Base-by-base conservation (phyloP, 495 filamentous ascomycete genomes). In the Xeromyces bisporus region DNA sequence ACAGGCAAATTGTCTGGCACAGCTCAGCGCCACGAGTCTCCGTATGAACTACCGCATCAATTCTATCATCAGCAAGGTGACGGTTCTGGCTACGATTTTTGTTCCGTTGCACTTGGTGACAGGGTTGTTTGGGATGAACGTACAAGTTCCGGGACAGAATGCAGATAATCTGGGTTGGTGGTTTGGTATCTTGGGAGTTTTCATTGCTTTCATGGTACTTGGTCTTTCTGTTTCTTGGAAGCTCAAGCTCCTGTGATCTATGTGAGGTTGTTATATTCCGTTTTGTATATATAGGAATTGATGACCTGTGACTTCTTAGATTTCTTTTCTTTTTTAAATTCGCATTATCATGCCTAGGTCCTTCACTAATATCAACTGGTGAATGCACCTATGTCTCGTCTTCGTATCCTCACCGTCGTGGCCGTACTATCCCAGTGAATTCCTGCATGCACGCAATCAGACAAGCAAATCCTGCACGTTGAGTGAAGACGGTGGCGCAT, bases 61-160 rank as follows among this genome's bases (percentile, higher is more conserved):
- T 44, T 62, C 69, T 16, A 77, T 78, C 1, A 63, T 96, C 9
- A 78, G 80, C 50, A 91, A 91, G 59, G 77, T 96, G 40, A 96
- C 87, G 7, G 64, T 96, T n/a, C 55, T 93, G 28, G 87, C 82
- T 8, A 87, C 85, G 18, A 79, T 96, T 41, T 72, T 96, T 26
- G 80, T 93, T 20, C 87, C 87, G 7, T 66, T 93, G 41, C 93
- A 94, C 56, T 56, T 94, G 36, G 71, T 96, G 26, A 82, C 77
- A 10, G 85, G 87, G 43, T 58, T 96, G 35, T 94, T 92, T 51
- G 87, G 89, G 10, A 96, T 96, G 87, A 96, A 96, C 56, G 86
- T 96, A 7, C 32, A 38, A 11, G 78, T 94, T 2, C 87, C 89
- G 0, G 92, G 73, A 11, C 52, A 55, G 39, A 50, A 73, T 2